Evolutionary conservation across 192 early-diverging fungal genomes (phyloP).

Genomic region (Backusella luteola): DNA sequence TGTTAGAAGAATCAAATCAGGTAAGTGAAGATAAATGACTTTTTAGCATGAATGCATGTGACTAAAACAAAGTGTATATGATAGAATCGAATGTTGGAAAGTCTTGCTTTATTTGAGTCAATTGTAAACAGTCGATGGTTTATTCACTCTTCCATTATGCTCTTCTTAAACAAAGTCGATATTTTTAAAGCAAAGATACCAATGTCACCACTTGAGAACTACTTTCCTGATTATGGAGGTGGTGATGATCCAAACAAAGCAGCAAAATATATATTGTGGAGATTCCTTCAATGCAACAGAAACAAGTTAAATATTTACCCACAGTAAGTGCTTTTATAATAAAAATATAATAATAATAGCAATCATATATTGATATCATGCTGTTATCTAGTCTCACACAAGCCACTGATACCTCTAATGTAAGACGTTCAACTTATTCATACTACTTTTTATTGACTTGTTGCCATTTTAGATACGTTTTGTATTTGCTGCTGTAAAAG

Average conservation of each 20-base stretch:
- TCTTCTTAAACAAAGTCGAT: slow-evolving; percentile 87
- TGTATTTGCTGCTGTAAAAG: slow-evolving; percentile 90
- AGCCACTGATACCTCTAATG: slow-evolving; percentile 89
- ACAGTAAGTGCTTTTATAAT: slow-evolving; percentile 51
- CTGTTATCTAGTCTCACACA: slow-evolving; percentile 65
- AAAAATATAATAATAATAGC: no score
- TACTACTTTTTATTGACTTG: neutral
- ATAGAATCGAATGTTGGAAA: slow-evolving; percentile 83
- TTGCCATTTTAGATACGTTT: slow-evolving; percentile 22
- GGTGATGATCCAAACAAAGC: slow-evolving; percentile 81
- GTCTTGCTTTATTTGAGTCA: slow-evolving; percentile 77
- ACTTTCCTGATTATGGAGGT: slow-evolving; percentile 81
- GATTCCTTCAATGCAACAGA: slow-evolving; percentile 86
- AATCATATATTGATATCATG: neutral
- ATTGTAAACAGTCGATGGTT: slow-evolving; percentile 87
- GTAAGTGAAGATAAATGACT: slow-evolving; percentile 13
- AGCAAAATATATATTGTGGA: slow-evolving; percentile 87
- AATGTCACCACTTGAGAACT: slow-evolving; percentile 62
- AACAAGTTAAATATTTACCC: slow-evolving; percentile 84
- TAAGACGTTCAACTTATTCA: slow-evolving; percentile 20
- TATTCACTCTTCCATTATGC: slow-evolving; percentile 75
- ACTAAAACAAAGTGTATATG: neutral
- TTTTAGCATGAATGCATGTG: neutral
- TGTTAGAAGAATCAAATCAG: slow-evolving; percentile 68
- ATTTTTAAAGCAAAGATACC: slow-evolving; percentile 74